phyloP scores from a whole-genome alignment of 2,329 filamentous ascomycete genomes.

The Trichophyton rubrum region DNA sequence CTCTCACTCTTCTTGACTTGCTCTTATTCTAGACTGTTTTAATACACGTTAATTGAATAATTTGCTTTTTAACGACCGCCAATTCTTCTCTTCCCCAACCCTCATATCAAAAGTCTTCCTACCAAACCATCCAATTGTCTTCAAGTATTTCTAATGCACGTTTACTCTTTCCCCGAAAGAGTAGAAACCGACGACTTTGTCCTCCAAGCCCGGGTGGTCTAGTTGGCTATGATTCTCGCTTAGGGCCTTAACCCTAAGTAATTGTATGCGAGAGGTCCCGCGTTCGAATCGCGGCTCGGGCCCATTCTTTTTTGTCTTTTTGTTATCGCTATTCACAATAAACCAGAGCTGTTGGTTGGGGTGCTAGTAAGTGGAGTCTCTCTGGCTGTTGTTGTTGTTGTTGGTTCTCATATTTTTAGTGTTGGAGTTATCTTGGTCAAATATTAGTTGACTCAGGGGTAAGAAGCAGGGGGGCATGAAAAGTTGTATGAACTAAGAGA shows the following conservation, averaged over 20 bases:
- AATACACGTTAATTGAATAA: neutral
- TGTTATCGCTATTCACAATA: neutral
- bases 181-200: neutral
- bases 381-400: neutral
- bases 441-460: neutral
- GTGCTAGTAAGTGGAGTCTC: neutral
- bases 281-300: conserved; percentile 6
- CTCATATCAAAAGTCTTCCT: neutral
- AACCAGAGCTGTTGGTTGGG: neutral
- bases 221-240: conserved; percentile 7
- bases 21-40: neutral
- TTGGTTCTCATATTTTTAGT: neutral
- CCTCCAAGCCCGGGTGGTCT: conserved; percentile 4
- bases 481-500: neutral
- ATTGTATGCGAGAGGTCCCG: conserved; percentile 5
- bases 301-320: neutral
- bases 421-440: neutral
- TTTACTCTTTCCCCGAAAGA: neutral
- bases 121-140: no score
- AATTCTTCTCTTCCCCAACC: neutral
- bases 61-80: neutral
- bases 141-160: no score
- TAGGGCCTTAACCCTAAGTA: conserved; percentile 6
- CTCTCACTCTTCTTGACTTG: neutral
- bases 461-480: neutral